Base-by-base conservation (phyloP, 768 basidiomycete genomes). In the Holtermannia corniformis region DNA sequence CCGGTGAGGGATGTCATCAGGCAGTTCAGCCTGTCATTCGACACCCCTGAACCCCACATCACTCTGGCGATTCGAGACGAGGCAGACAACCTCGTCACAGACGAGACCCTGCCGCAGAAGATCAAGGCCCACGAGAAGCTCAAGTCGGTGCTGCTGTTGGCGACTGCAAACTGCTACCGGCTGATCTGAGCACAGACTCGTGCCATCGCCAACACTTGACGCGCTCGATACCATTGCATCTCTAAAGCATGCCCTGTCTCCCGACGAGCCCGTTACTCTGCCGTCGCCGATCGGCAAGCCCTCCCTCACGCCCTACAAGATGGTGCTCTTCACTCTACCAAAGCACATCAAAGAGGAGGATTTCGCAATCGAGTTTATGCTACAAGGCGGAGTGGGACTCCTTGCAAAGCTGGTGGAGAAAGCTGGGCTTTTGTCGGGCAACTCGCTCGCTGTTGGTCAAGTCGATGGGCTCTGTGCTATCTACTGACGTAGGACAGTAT, bases 321-420 rank as follows among this genome's bases (percentile, higher is more conserved):
- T 72, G 44, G 58, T 65, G 2, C 55, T 72, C 24, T 72, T 72
- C 61, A 67, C 67, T 25, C 48, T 72, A 24, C 58, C 63, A 43
- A 65, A 65, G 47, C 65, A 67, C 28, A 59, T 72, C 52, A 62
- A 64, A 41, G 68, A 70, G 43, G 62, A 61, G 40, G 65, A 67
- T 20, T 72, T 72, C 46, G 60, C 61, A 0, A 61, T 67, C 4
- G 68, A 68, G 47, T 72, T 72, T 52, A 61, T 72, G 60, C 40
- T 67, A 2, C 55, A 61, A 24, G 66, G 64, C 16, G 70, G 70
- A 2, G 56, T 67, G 41, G 54, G 49, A 32, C 54, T 67, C 45
- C 47, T 70, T 12, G 55, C 64, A 23, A 40, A 44, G 22, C 52
- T 70, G 4, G 41, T 68, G 42, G 61, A 62, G 22, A 52, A 60